Base-by-base conservation (phyloP, 352 stramenopile genomes). In the Phytophthora sp. region DNA sequence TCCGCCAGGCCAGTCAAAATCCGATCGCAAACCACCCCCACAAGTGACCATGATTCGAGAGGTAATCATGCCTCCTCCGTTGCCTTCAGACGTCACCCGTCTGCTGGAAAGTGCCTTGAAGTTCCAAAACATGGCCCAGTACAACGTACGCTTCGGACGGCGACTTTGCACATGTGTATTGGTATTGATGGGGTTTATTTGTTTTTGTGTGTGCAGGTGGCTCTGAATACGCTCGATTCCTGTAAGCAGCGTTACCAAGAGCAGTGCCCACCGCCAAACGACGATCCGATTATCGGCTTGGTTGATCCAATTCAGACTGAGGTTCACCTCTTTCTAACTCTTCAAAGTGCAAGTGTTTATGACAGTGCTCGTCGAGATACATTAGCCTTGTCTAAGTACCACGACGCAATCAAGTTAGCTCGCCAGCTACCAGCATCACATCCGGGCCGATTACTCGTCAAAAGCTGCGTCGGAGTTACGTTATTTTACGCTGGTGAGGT, bases 71-170 rank as follows among this genome's bases (percentile, higher is more conserved):
- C 79, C 84, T 18, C 82, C 84, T 11, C 31, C 57, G 0, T 52
- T 91, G 20, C 65, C 78, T 15, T 11, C 53, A 16, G 71, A 74
- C 15, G 64, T 84, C 8, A 68, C 84, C 27, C 74, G 82, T 13
- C 63, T 80, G 44, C 63, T 93, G 13, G 79, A 90, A 60, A 73
- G 71, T 49, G 75, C 73, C 1, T 62, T 93, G 45, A 84, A 81
- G 21, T 89, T 84, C 47, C 84, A 93, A 53, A 93, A 91, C 54
- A 74, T 71, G 41, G 66, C 55, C 4, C 84, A 91, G 52, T 88
- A 72, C 54, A 74, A 91, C 27, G 84, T 93, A 68, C 23, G 77
- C 74, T 21, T 21, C 29, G 1, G 23, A 18, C 16, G 1, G 30
- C 18, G 23, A 41, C 33, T 39, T 13, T 13, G 4, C 3, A 57